Conservation (phyloP, 495 filamentous ascomycete genomes). For the Penicillium atrosanguineum region DNA sequence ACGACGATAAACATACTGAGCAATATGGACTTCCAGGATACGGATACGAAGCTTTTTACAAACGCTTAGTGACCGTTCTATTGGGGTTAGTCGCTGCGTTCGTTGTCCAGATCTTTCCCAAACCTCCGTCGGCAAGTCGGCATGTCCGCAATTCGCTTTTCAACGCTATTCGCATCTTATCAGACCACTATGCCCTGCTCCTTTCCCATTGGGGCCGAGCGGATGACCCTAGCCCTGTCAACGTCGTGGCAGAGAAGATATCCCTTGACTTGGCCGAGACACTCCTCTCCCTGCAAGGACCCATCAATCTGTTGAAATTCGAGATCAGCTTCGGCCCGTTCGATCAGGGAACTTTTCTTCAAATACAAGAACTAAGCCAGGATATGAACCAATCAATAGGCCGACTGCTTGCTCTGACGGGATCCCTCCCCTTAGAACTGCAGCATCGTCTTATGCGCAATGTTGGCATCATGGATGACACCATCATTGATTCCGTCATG, state of each 20-base stretch:
- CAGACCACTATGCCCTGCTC: conserved; percentile 1
- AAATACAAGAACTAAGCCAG: not conserved
- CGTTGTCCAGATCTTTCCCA: conserved; percentile 1
- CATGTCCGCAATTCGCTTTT: not conserved
- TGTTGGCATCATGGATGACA: not conserved
- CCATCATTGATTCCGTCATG: not conserved
- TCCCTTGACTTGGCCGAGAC: not conserved
- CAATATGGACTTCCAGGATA: not conserved
- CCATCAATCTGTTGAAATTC: not conserved
- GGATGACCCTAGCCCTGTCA: not conserved
- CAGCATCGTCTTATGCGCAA: not conserved
- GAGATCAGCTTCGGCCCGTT: not conserved
- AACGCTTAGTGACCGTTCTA: not conserved
- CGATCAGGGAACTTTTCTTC: not conserved
- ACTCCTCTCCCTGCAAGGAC: not conserved
- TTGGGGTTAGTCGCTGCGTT: conserved; percentile 1
- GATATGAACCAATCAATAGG: not conserved
- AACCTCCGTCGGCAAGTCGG: not conserved
- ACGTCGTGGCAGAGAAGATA: conserved; percentile 3
- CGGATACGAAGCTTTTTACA: conserved; percentile 1
- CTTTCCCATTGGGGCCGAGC: conserved; percentile 1
- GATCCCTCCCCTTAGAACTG: not conserved
- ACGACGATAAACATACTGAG: not conserved
- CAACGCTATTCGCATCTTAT: not conserved
- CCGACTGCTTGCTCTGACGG: not conserved